Evolutionary conservation across 2,329 filamentous ascomycete genomes (phyloP).

Genomic region (Xylaria sp.): DNA sequence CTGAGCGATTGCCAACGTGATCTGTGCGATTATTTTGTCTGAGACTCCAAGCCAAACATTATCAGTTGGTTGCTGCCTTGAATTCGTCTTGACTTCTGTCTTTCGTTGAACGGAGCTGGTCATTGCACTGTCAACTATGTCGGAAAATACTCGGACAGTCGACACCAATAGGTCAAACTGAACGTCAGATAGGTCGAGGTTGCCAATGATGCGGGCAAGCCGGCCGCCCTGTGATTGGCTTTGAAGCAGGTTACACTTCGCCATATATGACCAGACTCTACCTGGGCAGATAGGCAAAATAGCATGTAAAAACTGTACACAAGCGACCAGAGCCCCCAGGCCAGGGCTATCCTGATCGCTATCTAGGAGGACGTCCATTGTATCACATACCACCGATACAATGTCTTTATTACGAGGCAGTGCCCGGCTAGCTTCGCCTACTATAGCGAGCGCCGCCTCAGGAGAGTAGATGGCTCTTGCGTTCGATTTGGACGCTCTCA

Average conservation of each 20-base stretch:
- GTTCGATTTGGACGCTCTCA: constrained; percentile 42
- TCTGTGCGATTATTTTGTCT: constrained; percentile 75
- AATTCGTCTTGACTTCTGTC: constrained; percentile 55
- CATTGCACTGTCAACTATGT: constrained; percentile 77
- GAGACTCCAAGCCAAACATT: constrained; percentile 74
- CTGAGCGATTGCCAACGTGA: constrained; percentile 74
- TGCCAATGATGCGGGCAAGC: constrained; percentile 79
- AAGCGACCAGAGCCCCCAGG: constrained; percentile 71
- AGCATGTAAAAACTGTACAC: constrained; percentile 79
- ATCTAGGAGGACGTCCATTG: constrained; percentile 75
- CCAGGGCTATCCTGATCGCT: constrained; percentile 67
- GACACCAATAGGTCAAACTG: constrained; percentile 79
- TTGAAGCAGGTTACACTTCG: constrained; percentile 79
- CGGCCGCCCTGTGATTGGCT: constrained; percentile 77
- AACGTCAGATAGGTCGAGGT: constrained; percentile 77
- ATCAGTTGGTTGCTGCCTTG: constrained; percentile 52
- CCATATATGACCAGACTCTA: constrained; percentile 88
- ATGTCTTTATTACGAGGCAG: constrained; percentile 71
- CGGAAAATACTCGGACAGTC: constrained; percentile 74
- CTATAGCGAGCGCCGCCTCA: constrained; percentile 52
- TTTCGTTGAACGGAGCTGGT: constrained; percentile 71
- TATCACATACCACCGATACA: constrained; percentile 79
- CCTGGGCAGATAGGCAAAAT: constrained; percentile 77
- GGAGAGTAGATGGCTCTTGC: constrained; percentile 30
- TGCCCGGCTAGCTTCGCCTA: constrained; percentile 64